These are phyloP conservation scores for Naganishia friedmannii DNA, from an alignment of 768 basidiomycete species.

Conservation along the genomic window DNA sequence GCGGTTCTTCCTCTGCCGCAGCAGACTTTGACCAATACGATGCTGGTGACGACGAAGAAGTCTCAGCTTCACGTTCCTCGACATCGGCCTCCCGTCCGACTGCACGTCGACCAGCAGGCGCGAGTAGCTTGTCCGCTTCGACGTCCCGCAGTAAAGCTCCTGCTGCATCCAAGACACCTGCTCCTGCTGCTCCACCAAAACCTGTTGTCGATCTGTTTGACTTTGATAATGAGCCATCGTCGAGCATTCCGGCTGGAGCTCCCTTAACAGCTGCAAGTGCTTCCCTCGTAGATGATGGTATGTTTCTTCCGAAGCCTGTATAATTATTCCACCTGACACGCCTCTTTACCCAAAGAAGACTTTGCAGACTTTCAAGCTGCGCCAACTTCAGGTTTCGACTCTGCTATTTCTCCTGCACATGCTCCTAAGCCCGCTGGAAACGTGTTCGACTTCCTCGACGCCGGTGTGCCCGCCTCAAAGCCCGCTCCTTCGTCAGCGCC, in stretches of 20 bases:
- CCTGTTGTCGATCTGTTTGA: constrained; percentile 70
- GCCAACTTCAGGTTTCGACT: constrained; percentile 31
- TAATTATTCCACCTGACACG: background rate
- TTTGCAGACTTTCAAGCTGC: constrained; percentile 56
- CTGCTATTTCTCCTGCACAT: constrained; percentile 32
- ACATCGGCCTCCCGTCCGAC: constrained; percentile 25
- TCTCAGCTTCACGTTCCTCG: constrained; percentile 36
- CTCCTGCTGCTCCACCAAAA: constrained; percentile 50
- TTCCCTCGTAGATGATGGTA: constrained; percentile 40
- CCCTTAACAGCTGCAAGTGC: constrained; percentile 46
- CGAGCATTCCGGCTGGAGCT: constrained; percentile 46
- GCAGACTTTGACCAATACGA: constrained; percentile 84
- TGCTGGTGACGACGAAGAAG: constrained; percentile 75
- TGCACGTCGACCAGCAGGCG: background rate
- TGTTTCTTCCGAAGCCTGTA: constrained; percentile 35
- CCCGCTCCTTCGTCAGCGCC: constrained; percentile 26
- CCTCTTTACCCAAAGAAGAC: constrained; percentile 47
- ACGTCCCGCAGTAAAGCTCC: constrained; percentile 24
- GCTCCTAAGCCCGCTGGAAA: constrained; percentile 28
- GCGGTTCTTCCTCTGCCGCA: constrained; percentile 22
- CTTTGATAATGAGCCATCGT: constrained; percentile 65
- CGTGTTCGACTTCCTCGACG: constrained; percentile 50
- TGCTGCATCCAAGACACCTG: constrained; percentile 38
- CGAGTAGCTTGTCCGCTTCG: constrained; percentile 16
- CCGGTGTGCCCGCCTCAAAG: constrained; percentile 29